These are phyloP conservation scores for Pythium rishiriense DNA, from an alignment of 352 stramenopile species.

Conservation along the genomic window DNA sequence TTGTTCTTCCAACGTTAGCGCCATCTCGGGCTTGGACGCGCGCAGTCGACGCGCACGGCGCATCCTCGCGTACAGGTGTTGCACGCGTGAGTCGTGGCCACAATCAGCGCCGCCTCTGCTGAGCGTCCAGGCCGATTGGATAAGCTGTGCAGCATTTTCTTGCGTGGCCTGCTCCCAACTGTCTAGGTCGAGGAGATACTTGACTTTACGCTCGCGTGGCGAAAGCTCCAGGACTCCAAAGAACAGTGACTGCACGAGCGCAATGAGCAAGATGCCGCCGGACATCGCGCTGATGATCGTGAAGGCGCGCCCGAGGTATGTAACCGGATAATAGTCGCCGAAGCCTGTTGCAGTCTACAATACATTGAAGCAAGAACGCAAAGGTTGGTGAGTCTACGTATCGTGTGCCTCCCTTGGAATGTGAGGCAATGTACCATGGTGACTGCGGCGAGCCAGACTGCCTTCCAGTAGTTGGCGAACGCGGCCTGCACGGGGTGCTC, in stretches of 20 bases:
- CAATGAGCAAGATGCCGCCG: slow-evolving; percentile 64
- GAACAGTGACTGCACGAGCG: slow-evolving; percentile 76
- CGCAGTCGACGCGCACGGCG: slow-evolving; percentile 34
- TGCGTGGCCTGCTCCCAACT: slow-evolving; percentile 51
- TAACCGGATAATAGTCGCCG: slow-evolving; percentile 73
- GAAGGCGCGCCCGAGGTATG: slow-evolving; percentile 58
- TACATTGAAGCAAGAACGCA: neutral
- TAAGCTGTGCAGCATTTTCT: slow-evolving; percentile 39
- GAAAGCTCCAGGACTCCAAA: slow-evolving; percentile 76
- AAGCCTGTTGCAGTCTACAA: slow-evolving; percentile 76
- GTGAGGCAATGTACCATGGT: slow-evolving; percentile 49
- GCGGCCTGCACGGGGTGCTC: slow-evolving; percentile 59
- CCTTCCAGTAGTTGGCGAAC: slow-evolving; percentile 74
- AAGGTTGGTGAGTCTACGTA: neutral
- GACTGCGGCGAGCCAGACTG: slow-evolving; percentile 66
- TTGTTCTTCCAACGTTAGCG: slow-evolving; percentile 46
- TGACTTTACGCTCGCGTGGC: slow-evolving; percentile 57
- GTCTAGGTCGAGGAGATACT: slow-evolving; percentile 65
- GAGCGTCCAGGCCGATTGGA: slow-evolving; percentile 50
- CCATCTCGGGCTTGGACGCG: slow-evolving; percentile 34
- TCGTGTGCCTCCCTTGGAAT: neutral
- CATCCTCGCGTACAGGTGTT: slow-evolving; percentile 32
- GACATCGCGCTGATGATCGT: slow-evolving; percentile 68
- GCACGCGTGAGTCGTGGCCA: neutral
- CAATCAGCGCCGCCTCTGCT: too few relatives aligned